Percentiles rank a stretch among this genome's conserved stretches.
Conservation (phyloP, 805 yeast genomes). For the Naumovozyma castellii region DNA sequence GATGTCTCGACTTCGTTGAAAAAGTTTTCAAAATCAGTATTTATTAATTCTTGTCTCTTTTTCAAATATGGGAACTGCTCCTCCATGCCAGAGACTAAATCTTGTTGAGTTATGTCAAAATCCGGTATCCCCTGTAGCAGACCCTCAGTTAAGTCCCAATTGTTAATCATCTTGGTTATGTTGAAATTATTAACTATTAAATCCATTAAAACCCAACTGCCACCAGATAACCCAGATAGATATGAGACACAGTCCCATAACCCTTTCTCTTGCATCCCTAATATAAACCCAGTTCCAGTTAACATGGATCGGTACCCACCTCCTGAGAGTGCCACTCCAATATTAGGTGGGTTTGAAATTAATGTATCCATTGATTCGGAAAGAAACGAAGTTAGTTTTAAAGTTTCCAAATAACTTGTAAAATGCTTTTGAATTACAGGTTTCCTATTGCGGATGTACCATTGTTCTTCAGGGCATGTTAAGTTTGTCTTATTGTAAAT, state of each 20-base stretch:
- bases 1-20: constrained; percentile 10
- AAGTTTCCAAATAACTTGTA: constrained; percentile 22
- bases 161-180: constrained; percentile 23
- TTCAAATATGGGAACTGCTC: neutral
- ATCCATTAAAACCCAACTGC: constrained; percentile 58
- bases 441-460: constrained; percentile 22
- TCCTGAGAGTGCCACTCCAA: constrained; percentile 32
- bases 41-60: neutral
- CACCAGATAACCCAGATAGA: constrained; percentile 62
- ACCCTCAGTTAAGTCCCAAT: constrained; percentile 39
- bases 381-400: constrained; percentile 31
- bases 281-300: constrained; percentile 27
- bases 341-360: constrained; percentile 21
- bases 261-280: constrained; percentile 30
- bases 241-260: constrained; percentile 46
- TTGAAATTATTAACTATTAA: constrained; percentile 34
- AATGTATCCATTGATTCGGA: constrained; percentile 17
- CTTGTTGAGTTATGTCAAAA: constrained; percentile 32
- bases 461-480: constrained; percentile 13
- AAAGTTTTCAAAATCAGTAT: constrained; percentile 13
- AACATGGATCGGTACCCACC: constrained; percentile 33
- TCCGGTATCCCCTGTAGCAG: constrained; percentile 51
- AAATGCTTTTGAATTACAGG: constrained; percentile 27
- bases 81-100: constrained; percentile 14
- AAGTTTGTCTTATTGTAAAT: constrained; percentile 6